Percentiles rank a stretch among this genome's conserved stretches.
Conservation (phyloP, 352 stramenopile species). For the Globisporangium okanoganense region DNA sequence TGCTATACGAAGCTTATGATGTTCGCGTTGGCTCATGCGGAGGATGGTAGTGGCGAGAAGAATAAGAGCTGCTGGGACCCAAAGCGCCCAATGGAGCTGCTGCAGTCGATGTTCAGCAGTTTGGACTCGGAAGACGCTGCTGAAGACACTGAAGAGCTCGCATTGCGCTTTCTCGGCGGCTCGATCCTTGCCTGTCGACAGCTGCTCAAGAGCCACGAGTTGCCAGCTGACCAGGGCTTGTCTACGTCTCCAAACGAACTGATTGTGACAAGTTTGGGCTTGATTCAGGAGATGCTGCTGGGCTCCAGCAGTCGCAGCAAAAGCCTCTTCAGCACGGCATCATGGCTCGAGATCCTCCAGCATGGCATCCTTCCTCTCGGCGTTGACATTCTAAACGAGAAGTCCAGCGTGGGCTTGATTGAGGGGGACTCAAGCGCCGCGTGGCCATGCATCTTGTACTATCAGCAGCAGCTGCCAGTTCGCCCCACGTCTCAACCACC, state of each 20-base stretch:
- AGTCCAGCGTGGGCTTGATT: conserved; percentile 6
- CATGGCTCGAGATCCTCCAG: conserved; percentile 60
- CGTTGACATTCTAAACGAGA: conserved; percentile 42
- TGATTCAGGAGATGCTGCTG: conserved; percentile 59
- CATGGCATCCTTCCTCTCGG: conserved; percentile 55
- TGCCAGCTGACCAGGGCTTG: conserved; percentile 12
- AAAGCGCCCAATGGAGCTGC: conserved; percentile 39
- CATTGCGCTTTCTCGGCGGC: conserved; percentile 51
- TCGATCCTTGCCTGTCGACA: conserved; percentile 50
- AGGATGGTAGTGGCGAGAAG: conserved; percentile 9
- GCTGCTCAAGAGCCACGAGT: conserved; percentile 24
- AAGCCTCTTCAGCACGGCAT: conserved; percentile 29
- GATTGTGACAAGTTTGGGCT: conserved; percentile 39
- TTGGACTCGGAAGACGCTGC: conserved; percentile 23
- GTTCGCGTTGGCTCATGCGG: conserved; percentile 37
- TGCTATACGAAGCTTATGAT: conserved; percentile 63
- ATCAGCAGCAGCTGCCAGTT: conserved; percentile 39
- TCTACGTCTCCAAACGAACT: conserved; percentile 29
- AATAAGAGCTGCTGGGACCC: conserved; percentile 28
- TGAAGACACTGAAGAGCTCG: conserved; percentile 23
- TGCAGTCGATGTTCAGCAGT: conserved; percentile 51
- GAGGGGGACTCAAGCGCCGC: not conserved
- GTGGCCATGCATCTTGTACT: conserved; percentile 37
- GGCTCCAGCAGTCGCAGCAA: conserved; percentile 26
- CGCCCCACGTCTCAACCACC: conserved; percentile 5